Conservation (phyloP, 345 rosid genomes). For the Zanthoxylum bungeanum region DNA sequence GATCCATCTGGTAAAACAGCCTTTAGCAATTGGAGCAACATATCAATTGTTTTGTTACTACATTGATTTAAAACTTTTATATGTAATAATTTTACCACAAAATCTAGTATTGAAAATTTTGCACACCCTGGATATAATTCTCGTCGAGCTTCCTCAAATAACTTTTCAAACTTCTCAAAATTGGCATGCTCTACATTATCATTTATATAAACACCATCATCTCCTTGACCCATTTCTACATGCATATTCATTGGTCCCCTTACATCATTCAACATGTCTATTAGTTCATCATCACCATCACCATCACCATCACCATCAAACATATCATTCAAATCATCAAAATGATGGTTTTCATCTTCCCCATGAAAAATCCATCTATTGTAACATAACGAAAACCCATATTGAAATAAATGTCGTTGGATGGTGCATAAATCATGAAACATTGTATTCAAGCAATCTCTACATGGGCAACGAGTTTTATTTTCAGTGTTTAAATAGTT, state of each 20-base stretch:
- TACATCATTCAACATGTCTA: not conserved
- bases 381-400: not conserved
- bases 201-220: not conserved
- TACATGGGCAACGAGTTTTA: not conserved
- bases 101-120: not conserved
- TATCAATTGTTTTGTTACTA: not conserved
- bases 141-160: not conserved
- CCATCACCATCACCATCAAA: not conserved
- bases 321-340: too few species aligned
- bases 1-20: not conserved
- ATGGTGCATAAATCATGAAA: not conserved
- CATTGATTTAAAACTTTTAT: not conserved
- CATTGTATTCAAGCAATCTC: not conserved
- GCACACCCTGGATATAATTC: not conserved
- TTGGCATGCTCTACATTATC: not conserved
- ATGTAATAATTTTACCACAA: not conserved
- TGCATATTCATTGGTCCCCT: not conserved
- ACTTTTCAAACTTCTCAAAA: not conserved
- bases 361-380: not conserved
- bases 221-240: not conserved
- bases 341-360: not conserved
- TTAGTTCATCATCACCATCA: not conserved
- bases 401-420: not conserved
- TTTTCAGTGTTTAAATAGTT: not conserved
- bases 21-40: not conserved